Base-by-base conservation (phyloP, 2,329 filamentous ascomycete genomes). In the Huntiella bhutanensis region DNA sequence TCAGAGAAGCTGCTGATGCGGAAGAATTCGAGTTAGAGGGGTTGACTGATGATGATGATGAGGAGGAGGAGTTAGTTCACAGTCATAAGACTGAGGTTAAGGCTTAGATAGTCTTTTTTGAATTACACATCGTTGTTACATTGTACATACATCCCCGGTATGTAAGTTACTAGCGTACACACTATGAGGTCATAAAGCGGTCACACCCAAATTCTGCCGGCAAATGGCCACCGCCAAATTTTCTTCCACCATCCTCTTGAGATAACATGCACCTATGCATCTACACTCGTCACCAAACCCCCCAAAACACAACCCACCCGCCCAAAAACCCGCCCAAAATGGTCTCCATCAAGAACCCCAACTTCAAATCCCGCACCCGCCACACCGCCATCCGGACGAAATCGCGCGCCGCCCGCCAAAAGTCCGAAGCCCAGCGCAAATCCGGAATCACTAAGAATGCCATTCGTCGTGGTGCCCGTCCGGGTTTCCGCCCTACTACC, bases 1-100 rank as follows among this genome's bases (percentile, higher is more conserved):
- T 28, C 22, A 28, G 22, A 2, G 74, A 74, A 51, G 67, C 88
- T 34, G 70, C 75, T 28, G 87, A 93, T 57, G 87, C 83, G 0
- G 81, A 95, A 58, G 86, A 94, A 54, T 47, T 94, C 59, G 91
- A 96, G 62, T 69, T 98, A 1, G 85, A 91, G 50, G 88, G 84
- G 0, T 64, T 98, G 35, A 87, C 87, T 59, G 91, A 82, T 49
- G 87, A 93, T 39, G 86, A 92, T 13, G 86, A 94, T 65, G 80
- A 80, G 4, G 76, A 73, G 10, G 67, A 67, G 34, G 22, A 28
- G 8, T 28, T 28, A 10, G 22, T 28, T 28, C 22, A 28, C 22
- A 10, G 22, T 28, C 22, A 28, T 10, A 28, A 28, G 22, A 28
- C 22, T 28, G 22, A 28, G 3, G 22, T 28, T 28, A 28, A 28